Evolutionary conservation across 2,329 filamentous ascomycete species (phyloP), one percentile per base, ranked within the genome.

Genomic region (Verticillium klebahnii): DNA sequence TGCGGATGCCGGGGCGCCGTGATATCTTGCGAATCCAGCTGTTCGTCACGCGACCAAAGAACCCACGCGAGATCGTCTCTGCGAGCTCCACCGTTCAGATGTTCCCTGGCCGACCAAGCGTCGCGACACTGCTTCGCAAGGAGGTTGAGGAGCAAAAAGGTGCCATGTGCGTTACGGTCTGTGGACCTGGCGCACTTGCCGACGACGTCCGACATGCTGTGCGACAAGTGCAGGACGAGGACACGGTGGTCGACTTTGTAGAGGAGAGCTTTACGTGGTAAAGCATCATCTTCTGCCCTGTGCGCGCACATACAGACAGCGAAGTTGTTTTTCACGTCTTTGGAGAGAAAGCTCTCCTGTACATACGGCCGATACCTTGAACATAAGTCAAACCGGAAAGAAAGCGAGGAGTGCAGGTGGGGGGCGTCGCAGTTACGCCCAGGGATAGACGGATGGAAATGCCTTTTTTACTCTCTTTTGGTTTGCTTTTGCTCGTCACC

Each of bases 41-140:
- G 57, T 98, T 96, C 77, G 88, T 98, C 67, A 98, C 95, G 5
- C 84, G 92, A 60, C 94, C 94, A 1, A 89, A 91, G 68, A 91
- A 89, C 72, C 87, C 89, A n/a, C 89, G 88, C 72, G 91, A 96
- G 70, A 90, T 96, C 59, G 82, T 88, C 68, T 92, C 87, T 57
- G 87, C 89, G 4, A 92, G 88, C 61, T 82, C 85, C 2, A 94
- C 90, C 5, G 93, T 98, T 60, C 91, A 93, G 76, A 95, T 98
- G 89, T 92, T 92, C 74, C 90, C 93, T 1, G 94, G 95, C 2
- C 87, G 93, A 66, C 94, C 94, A 11, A 92, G 96, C 70, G 85
- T 96, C 55, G 83, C 87, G 23, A 86, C 90, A 0, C 78, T 98
- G n/a, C 79, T 98, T 56, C 83, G 87, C 65, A 89, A 90, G 76